Percentiles rank a stretch among this genome's conserved stretches.
Conservation (phyloP, 1,284 basidiomycete species). For the Marasmius fiardii region DNA sequence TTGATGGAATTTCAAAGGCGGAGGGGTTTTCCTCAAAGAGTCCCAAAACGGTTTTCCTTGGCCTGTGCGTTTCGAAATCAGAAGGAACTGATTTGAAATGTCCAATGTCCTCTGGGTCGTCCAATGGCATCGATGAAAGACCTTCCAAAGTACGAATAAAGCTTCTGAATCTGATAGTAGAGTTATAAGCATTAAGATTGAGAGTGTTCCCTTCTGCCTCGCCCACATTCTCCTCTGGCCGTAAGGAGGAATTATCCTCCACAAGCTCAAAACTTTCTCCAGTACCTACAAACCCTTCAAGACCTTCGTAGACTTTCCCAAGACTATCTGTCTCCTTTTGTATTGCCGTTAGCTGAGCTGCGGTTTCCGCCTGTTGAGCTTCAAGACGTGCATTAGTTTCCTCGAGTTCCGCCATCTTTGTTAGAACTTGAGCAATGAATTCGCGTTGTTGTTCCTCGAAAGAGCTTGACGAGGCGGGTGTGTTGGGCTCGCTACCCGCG, state of each 20-base stretch:
- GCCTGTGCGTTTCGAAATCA: conserved; percentile 18
- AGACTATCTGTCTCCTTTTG: conserved; percentile 71
- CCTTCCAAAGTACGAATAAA: conserved; percentile 32
- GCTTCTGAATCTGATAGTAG: conserved; percentile 37
- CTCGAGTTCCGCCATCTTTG: conserved; percentile 80
- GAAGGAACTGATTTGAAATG: neutral
- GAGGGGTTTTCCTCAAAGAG: conserved; percentile 45
- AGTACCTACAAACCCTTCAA: conserved; percentile 39
- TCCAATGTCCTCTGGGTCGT: neutral
- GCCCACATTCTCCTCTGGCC: conserved; percentile 27
- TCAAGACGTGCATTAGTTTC: conserved; percentile 70
- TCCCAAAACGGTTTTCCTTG: conserved; percentile 63
- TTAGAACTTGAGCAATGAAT: conserved; percentile 66
- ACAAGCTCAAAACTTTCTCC: conserved; percentile 42
- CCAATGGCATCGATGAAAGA: neutral
- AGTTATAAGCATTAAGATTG: conserved; percentile 20
- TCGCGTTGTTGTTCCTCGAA: conserved; percentile 38
- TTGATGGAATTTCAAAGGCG: conserved; percentile 8
- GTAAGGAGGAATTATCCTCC: conserved; percentile 4
- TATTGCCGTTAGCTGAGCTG: conserved; percentile 58
- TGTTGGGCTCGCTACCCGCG: conserved; percentile 1
- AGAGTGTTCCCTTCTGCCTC: conserved; percentile 21
- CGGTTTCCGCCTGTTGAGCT: conserved; percentile 62
- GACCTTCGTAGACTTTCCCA: conserved; percentile 65
- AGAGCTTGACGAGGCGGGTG: conserved; percentile 11